phyloP scores from a whole-genome alignment of 2,329 filamentous ascomycete species.

The Cryphonectria nitschkei region DNA sequence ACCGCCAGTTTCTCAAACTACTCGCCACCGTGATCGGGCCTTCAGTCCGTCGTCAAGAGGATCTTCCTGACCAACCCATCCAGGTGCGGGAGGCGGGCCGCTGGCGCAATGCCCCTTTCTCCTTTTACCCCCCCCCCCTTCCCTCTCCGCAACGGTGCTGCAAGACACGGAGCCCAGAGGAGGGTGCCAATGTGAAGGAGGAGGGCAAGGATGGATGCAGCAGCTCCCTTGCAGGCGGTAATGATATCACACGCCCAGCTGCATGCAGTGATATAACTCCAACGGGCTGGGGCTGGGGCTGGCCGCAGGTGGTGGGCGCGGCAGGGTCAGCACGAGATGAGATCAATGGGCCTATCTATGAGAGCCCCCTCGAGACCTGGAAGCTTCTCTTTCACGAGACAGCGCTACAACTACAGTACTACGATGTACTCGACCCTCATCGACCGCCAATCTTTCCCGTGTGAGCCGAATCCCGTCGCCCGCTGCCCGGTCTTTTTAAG shows the following conservation, averaged over 20 bases:
- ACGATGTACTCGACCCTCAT: background rate
- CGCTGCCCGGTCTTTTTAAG: background rate
- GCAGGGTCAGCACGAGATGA: slow-evolving; percentile 1
- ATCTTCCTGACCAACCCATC: background rate
- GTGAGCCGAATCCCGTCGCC: background rate
- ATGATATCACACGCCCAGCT: slow-evolving; percentile 1
- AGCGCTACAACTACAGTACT: background rate
- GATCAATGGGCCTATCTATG: background rate
- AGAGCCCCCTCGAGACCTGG: background rate
- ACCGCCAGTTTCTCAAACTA: background rate
- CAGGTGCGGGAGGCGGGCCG: slow-evolving; percentile 5
- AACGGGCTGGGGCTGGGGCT: background rate
- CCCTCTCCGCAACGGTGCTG: slow-evolving; percentile 2
- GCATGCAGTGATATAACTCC: background rate
- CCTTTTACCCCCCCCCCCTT: background rate
- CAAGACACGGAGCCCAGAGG: background rate
- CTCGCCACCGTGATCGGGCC: background rate
- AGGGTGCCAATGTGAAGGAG: background rate
- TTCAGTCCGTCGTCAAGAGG: background rate
- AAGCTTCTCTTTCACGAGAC: background rate
- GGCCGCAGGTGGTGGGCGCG: background rate
- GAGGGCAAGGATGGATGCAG: background rate
- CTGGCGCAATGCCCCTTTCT: slow-evolving; percentile 6
- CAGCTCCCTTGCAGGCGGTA: slow-evolving; percentile 2
- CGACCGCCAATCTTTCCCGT: background rate